Evolutionary conservation across 208 protist species (phyloP), one percentile per base, ranked within the genome.

Genomic region (Leishmania turanica): DNA sequence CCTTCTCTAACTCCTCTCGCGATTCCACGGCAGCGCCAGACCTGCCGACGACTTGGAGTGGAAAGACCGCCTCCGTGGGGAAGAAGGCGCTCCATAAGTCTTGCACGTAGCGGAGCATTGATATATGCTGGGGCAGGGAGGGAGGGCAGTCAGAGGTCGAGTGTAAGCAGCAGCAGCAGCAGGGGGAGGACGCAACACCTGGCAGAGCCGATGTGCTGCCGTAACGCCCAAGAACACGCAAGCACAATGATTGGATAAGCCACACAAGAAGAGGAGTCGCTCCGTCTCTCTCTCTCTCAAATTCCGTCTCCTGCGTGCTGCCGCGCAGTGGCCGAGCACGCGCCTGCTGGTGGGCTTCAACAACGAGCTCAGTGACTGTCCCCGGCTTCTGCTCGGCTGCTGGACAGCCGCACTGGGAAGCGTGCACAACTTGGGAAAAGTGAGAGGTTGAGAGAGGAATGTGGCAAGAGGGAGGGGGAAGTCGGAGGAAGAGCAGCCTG

Each of bases 11-110:
- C 62, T 95, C 88, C 31, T 89, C 87, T 31, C 69, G 71, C 6
- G 73, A 82, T n/a, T 81, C 75, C 17, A 92, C 60, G 27, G 77
- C 49, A 8, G 75, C 53, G 53, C 56, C 69, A 45, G 81, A 51
- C 37, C 73, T 37, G 68, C 91, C 91, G 7, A 88, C 82, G 60
- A 93, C 78, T 62, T 87, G 80, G 3, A 88, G 71, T 0, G 89
- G 89, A 56, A 85, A 88, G 17, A 84, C 69, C 4, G 73, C 71
- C 68, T 88, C 83, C 13, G 64, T 78, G 17, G 81, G 88, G 65
- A 88, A 87, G 56, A 89, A 85, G 60, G 81, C 80, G 77, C 89
- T 79, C 87, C 87, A 91, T 58, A 85, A 47, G 40, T 64, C 65
- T 15, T 87, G 79, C 64, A 87, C 31, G 66, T 89, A 78, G 47